Evolutionary conservation across 2,329 filamentous ascomycete species (phyloP).

Genomic region (Monosporascus sp.): DNA sequence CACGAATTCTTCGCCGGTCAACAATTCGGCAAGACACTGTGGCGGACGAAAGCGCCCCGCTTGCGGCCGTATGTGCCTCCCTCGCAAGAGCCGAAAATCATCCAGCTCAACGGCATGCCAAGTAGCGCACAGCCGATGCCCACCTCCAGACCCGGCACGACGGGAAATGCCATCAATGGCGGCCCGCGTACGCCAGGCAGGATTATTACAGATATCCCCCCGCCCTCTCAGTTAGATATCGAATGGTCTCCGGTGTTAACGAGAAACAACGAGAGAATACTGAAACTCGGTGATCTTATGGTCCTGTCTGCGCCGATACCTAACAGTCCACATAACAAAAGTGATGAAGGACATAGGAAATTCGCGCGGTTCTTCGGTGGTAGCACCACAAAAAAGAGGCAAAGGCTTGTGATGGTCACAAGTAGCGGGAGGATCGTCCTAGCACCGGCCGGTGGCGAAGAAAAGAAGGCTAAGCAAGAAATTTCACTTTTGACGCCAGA

Average conservation of each 20-base stretch:
- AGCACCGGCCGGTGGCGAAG: constrained; percentile 85
- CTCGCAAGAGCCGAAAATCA: constrained; percentile 66
- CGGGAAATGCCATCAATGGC: constrained; percentile 39
- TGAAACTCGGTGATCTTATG: constrained; percentile 88
- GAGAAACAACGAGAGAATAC: constrained; percentile 83
- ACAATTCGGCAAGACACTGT: constrained; percentile 75
- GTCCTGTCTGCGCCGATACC: constrained; percentile 75
- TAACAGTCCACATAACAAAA: constrained; percentile 67
- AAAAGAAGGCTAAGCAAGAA: constrained; percentile 92
- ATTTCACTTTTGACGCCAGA: constrained; percentile 76
- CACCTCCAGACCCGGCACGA: constrained; percentile 23
- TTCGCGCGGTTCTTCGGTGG: constrained; percentile 91
- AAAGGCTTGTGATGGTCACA: constrained; percentile 91
- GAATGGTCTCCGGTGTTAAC: constrained; percentile 97
- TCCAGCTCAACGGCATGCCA: constrained; percentile 62
- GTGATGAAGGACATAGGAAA: constrained; percentile 75
- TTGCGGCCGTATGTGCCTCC: constrained; percentile 80
- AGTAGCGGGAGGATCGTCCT: constrained; percentile 86
- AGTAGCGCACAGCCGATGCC: constrained; percentile 23
- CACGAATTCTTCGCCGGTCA: constrained; percentile 93
- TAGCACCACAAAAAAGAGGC: constrained; percentile 85
- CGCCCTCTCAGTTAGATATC: constrained; percentile 94
- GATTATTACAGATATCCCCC: constrained; percentile 90
- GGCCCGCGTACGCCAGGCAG: constrained; percentile 62
- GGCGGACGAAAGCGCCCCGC: constrained; percentile 85